phyloP scores from a whole-genome alignment of 805 yeast genomes.

The Candida andamanensis region DNA sequence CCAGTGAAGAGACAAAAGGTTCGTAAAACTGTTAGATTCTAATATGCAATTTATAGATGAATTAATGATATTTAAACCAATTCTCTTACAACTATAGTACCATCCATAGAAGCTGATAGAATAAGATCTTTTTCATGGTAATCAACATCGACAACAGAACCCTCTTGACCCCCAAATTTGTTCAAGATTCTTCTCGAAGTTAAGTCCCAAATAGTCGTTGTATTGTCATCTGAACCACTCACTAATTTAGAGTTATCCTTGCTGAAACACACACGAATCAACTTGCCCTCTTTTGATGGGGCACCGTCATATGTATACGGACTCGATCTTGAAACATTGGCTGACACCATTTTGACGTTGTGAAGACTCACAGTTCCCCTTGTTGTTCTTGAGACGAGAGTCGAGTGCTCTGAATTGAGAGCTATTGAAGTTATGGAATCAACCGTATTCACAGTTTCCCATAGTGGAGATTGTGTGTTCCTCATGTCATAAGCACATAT shows the following conservation, averaged over 20 bases:
- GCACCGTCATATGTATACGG: constrained; percentile 56
- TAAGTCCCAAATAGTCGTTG: constrained; percentile 58
- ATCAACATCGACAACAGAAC: constrained; percentile 58
- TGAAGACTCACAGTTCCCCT: constrained; percentile 55
- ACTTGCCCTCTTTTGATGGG: constrained; percentile 44
- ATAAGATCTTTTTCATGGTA: constrained; percentile 41
- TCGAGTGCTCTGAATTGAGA: constrained; percentile 43
- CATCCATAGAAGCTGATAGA: constrained; percentile 51
- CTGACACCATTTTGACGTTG: constrained; percentile 46
- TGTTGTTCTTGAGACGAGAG: constrained; percentile 47
- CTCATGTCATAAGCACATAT: constrained; percentile 58
- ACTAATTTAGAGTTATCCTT: constrained; percentile 32
- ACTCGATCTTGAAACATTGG: constrained; percentile 35
- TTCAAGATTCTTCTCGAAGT: constrained; percentile 41
- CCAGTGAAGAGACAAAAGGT: constrained; percentile 4
- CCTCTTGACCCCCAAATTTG: constrained; percentile 56
- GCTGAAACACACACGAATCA: constrained; percentile 49
- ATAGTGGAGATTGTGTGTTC: constrained; percentile 33
- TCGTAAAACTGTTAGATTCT: constrained; percentile 17
- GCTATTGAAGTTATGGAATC: constrained; percentile 55
- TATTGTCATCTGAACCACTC: constrained; percentile 62
- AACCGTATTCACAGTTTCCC: constrained; percentile 40
- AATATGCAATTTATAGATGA: constrained; percentile 1
- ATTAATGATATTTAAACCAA: constrained; percentile 1
- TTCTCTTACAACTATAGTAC: constrained; percentile 47